Conservation (phyloP, 352 stramenopile genomes). For the Pythium grandisporangium region DNA sequence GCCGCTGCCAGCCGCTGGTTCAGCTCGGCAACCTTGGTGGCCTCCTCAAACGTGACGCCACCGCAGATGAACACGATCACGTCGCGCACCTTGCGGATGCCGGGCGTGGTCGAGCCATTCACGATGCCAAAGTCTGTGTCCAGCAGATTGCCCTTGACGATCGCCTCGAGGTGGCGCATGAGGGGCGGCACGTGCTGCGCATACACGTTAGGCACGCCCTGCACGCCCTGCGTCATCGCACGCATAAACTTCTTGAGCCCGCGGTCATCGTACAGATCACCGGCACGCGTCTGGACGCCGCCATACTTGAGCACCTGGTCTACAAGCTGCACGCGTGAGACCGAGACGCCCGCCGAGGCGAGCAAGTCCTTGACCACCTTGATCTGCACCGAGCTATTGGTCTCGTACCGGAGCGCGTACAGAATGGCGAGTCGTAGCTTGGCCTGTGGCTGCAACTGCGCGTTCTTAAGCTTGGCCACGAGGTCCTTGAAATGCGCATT, state of each 20-base stretch:
- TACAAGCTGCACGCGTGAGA: slow-evolving; percentile 45
- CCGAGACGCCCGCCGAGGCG: slow-evolving; percentile 22
- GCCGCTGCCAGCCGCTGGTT: slow-evolving; percentile 86
- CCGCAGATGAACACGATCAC: slow-evolving; percentile 98
- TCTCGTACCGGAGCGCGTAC: slow-evolving; percentile 98
- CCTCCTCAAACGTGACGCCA: slow-evolving; percentile 98
- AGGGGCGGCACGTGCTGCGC: slow-evolving; percentile 97
- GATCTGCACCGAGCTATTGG: slow-evolving; percentile 68
- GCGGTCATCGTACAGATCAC: slow-evolving; percentile 77
- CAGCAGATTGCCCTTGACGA: slow-evolving; percentile 72
- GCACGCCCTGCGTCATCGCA: slow-evolving; percentile 92
- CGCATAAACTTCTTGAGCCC: slow-evolving; percentile 85
- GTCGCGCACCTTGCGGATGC: slow-evolving; percentile 94
- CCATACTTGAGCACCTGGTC: slow-evolving; percentile 68
- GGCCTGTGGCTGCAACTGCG: slow-evolving; percentile 90
- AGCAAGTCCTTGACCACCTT: slow-evolving; percentile 77
- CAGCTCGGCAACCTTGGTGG: slow-evolving; percentile 95
- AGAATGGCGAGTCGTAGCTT: slow-evolving; percentile 97
- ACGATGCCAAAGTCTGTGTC: slow-evolving; percentile 92
- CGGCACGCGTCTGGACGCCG: slow-evolving; percentile 42
- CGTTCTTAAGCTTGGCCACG: slow-evolving; percentile 73
- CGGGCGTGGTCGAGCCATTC: slow-evolving; percentile 92
- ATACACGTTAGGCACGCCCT: slow-evolving; percentile 97
- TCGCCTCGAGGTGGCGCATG: slow-evolving; percentile 88
- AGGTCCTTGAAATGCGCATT: slow-evolving; percentile 79